Percentiles rank a stretch among this genome's conserved stretches.
Evolutionary conservation across 306 rosid species (phyloP).

Genomic region (Elaeagnus macrophylla): DNA sequence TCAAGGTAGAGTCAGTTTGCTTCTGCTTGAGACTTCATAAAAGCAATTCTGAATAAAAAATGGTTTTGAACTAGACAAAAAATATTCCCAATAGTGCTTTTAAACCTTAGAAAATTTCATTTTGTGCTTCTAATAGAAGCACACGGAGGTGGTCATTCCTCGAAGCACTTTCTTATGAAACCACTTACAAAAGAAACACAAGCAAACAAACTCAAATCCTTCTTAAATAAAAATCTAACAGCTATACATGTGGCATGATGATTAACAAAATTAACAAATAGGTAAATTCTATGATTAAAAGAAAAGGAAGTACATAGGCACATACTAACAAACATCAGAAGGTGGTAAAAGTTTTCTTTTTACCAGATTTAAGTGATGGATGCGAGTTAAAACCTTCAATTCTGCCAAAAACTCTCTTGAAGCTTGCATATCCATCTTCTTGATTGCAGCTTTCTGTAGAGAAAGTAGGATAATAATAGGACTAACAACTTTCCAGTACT

Average conservation of each 20-base stretch:
- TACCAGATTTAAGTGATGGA: conserved; percentile 94
- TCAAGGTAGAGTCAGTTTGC: background rate
- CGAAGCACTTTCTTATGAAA: too few species aligned
- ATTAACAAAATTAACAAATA: too few species aligned
- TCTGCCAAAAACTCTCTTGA: conserved; percentile 82
- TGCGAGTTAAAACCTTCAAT: conserved; percentile 73
- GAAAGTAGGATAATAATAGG: conserved; percentile 14
- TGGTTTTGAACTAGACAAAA: too few species aligned
- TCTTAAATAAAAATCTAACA: too few species aligned
- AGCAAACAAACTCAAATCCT: too few species aligned
- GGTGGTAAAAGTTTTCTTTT: conserved; percentile 4
- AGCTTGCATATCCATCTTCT: conserved; percentile 90
- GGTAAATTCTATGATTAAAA: too few species aligned
- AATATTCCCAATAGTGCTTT: too few species aligned
- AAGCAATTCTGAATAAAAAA: background rate
- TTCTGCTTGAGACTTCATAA: background rate
- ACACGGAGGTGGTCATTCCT: too few species aligned
- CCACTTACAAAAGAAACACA: too few species aligned
- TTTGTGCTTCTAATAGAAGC: too few species aligned
- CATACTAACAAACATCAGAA: background rate
- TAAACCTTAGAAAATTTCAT: too few species aligned
- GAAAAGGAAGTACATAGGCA: background rate
- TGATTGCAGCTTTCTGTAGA: conserved; percentile 72
- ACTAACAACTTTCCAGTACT: conserved; percentile 5
- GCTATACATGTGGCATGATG: too few species aligned